Evolutionary conservation across 768 basidiomycete genomes (phyloP).

Genomic region (Obba rivulosa): DNA sequence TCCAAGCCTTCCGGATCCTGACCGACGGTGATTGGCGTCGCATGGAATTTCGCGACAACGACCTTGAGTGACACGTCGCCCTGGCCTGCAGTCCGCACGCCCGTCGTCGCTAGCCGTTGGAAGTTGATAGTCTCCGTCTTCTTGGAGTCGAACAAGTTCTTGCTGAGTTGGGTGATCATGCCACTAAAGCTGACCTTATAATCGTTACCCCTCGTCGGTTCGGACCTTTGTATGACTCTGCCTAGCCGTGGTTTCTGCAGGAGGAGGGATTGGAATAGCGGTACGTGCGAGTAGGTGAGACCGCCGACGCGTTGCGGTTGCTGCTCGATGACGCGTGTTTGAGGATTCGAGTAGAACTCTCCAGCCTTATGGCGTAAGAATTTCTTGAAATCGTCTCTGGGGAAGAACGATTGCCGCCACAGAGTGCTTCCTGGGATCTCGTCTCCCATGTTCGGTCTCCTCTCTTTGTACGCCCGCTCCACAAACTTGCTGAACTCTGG

Average conservation of each 20-base stretch:
- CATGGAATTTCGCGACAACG: slow-evolving; percentile 23
- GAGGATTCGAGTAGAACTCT: slow-evolving; percentile 17
- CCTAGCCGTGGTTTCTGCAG: slow-evolving; percentile 52
- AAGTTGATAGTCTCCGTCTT: slow-evolving; percentile 24
- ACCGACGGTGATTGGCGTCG: slow-evolving; percentile 44
- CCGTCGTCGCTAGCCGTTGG: slow-evolving; percentile 16
- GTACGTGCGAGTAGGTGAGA: slow-evolving; percentile 51
- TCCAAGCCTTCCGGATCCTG: slow-evolving; percentile 32
- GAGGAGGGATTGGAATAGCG: slow-evolving; percentile 49
- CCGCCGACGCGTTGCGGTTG: slow-evolving; percentile 62
- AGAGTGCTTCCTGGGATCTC: background rate
- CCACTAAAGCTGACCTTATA: slow-evolving; percentile 42
- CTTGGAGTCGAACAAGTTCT: slow-evolving; percentile 6
- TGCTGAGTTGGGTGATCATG: slow-evolving; percentile 25
- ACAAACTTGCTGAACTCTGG: slow-evolving; percentile 50
- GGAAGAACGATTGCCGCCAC: slow-evolving; percentile 4
- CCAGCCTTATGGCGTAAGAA: slow-evolving; percentile 36
- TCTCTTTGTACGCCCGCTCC: slow-evolving; percentile 2
- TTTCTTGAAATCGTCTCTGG: slow-evolving; percentile 11
- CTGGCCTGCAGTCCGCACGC: background rate
- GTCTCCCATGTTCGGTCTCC: background rate
- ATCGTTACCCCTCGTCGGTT: background rate
- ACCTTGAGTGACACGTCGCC: slow-evolving; percentile 26
- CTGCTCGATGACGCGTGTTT: slow-evolving; percentile 45
- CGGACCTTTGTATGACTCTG: slow-evolving; percentile 31